Evolutionary conservation across 2,329 filamentous ascomycete species (phyloP).

Genomic region (Phialemoniopsis sp.): DNA sequence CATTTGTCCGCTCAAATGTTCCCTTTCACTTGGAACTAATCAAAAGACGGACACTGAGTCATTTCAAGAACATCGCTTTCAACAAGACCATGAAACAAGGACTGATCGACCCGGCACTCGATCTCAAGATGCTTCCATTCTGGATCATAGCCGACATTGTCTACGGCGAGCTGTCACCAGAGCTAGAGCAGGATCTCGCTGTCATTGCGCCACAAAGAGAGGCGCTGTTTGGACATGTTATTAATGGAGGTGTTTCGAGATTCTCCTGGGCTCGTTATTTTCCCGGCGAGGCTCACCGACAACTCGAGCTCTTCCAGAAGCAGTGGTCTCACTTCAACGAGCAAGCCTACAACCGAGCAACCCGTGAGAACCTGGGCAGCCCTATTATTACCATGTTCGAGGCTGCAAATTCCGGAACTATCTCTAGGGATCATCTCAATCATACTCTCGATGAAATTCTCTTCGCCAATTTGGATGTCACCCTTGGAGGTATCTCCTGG

Average conservation of each 20-base stretch:
- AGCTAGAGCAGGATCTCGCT: constrained; percentile 16
- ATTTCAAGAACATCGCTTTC: neutral
- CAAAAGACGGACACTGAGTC: neutral
- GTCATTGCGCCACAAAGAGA: constrained; percentile 19
- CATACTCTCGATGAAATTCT: constrained; percentile 42
- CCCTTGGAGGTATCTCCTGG: constrained; percentile 35
- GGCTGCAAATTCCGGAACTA: constrained; percentile 10
- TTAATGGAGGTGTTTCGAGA: constrained; percentile 27
- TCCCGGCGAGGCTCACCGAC: constrained; percentile 16
- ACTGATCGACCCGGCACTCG: constrained; percentile 12
- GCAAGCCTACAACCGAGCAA: constrained; percentile 3
- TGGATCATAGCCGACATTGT: constrained; percentile 28
- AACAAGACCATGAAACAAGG: neutral
- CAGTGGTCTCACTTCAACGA: constrained; percentile 29
- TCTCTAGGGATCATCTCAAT: constrained; percentile 21
- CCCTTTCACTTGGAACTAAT: neutral
- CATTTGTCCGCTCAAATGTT: constrained; percentile 7
- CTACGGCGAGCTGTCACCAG: constrained; percentile 24
- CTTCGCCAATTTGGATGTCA: constrained; percentile 43
- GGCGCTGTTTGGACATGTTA: constrained; percentile 22
- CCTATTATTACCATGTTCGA: constrained; percentile 12
- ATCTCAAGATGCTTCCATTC: constrained; percentile 27
- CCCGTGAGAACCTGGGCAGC: neutral
- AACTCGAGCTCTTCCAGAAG: constrained; percentile 20
- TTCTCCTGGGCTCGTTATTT: constrained; percentile 17